These are phyloP conservation scores for Cryphonectria parasitica DNA, from an alignment of 2,329 filamentous ascomycete genomes.

Conservation along the genomic window DNA sequence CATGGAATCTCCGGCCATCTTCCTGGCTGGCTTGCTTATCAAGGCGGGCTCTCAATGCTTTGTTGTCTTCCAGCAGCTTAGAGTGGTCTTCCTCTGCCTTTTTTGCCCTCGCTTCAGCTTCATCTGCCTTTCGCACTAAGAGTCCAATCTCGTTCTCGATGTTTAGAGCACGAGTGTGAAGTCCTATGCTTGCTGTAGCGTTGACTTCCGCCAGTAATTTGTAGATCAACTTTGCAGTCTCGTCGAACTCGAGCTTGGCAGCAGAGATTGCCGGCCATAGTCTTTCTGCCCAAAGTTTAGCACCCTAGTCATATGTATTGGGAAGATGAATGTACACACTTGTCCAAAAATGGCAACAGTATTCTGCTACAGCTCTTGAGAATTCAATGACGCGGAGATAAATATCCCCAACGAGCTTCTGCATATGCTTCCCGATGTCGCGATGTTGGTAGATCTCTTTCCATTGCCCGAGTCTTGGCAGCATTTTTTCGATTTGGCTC, in stretches of 20 bases:
- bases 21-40: neutral
- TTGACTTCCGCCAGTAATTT: constrained; percentile 14
- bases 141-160: neutral
- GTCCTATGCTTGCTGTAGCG: constrained; percentile 1
- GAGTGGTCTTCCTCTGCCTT: neutral
- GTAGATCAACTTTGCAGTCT: constrained; percentile 12
- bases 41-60: neutral
- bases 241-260: constrained; percentile 6
- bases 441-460: constrained; percentile 29
- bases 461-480: constrained; percentile 31
- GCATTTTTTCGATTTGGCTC: constrained; percentile 19
- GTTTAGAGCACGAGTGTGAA: constrained; percentile 8
- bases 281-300: neutral
- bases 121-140: neutral
- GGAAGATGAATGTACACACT: neutral
- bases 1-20: constrained; percentile 4
- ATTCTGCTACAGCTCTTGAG: constrained; percentile 31
- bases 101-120: constrained; percentile 2
- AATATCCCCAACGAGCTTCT: neutral
- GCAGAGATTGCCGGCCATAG: neutral
- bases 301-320: too few species aligned
- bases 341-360: constrained; percentile 21
- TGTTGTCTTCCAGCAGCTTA: constrained; percentile 6
- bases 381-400: constrained; percentile 14
- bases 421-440: constrained; percentile 31